Evolutionary conservation across 1,139 yeast genomes (phyloP), one percentile per base, ranked within the genome.

Genomic region (Cylindricascospora bacillispora): DNA sequence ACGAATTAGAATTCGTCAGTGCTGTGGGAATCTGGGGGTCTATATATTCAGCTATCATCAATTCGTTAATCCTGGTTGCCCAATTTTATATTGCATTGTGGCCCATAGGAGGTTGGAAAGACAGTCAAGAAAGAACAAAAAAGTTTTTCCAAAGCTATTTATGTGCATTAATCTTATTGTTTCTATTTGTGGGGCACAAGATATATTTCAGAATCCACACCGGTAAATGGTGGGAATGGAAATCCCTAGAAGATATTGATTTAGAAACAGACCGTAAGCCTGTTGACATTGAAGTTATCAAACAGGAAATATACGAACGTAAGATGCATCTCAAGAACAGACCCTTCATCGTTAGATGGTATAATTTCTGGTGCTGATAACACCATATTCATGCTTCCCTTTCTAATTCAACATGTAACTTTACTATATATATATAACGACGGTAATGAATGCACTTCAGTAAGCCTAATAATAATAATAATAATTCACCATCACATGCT

Each of bases 41-140:
- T 2, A 58, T 55, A 43, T 68, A 68, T 44, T 89, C 92, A 20
- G 54, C 71, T 12, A 29, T 59, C 6, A 54, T 82, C 39, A 77
- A 76, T 52, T 38, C 65, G 25, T 60, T 76, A 41, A 75, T 82
- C 35, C 59, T 83, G 37, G 57, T 73, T 36, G 83, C 86, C 20
- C 93, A 81, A 60, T 74, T 80, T 39, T 82, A 79, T 58, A 70
- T 80, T 47, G 92, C 93, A 35, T 69, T 82, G 40, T 77, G 92
- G 26, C 76, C 93, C 2, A 63, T 83, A 35, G 81, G 82, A 55
- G 79, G 92, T 5, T 82, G 93, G 93, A 73, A 73, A 24, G 32
- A 41, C 15, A 70, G 75, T 34, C 55, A 53, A 45, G 67, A 76
- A 45, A 36, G 47, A 35, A 47, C 43, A 3, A 35, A 43, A 6